A percentile compares a stretch with the other conserved stretches of the same genome.
Evolutionary conservation across 495 filamentous ascomycete species (phyloP).

Genomic region (Delitschia confertaspora): DNA sequence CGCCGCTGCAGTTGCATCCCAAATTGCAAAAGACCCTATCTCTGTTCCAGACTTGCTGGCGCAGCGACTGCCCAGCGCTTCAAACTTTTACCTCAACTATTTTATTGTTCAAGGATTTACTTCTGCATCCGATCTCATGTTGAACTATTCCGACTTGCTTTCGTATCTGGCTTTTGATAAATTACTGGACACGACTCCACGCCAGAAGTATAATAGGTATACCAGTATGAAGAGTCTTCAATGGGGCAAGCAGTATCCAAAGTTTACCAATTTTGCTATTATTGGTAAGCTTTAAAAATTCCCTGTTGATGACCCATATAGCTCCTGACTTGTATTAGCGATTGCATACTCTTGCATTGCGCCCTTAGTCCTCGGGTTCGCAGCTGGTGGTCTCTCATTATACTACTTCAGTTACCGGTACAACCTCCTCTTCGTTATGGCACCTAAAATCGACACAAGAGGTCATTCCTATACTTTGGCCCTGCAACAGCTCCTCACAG

Average conservation of each 20-base stretch:
- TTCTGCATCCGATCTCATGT: conserved; percentile 28
- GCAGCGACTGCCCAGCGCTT: conserved; percentile 30
- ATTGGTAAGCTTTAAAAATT: conserved; percentile 24
- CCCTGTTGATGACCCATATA: too few species aligned
- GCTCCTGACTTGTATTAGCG: too few species aligned
- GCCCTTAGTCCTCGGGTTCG: conserved; percentile 36
- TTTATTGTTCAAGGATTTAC: conserved; percentile 35
- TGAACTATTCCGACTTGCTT: conserved; percentile 32
- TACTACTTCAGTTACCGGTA: conserved; percentile 36
- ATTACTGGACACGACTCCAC: conserved; percentile 33
- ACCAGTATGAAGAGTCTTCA: conserved; percentile 28
- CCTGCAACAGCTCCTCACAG: conserved; percentile 34
- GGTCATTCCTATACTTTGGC: conserved; percentile 34
- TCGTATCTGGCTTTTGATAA: conserved; percentile 25
- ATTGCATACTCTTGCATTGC: conserved; percentile 37
- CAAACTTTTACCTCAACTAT: conserved; percentile 37
- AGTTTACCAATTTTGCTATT: conserved; percentile 35
- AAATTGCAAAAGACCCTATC: conserved; percentile 28
- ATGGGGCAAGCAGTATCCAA: conserved; percentile 34
- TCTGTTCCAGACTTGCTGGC: conserved; percentile 30
- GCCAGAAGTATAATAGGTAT: conserved; percentile 31
- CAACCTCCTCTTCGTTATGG: conserved; percentile 32
- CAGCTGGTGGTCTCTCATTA: conserved; percentile 28
- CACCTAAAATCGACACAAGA: conserved; percentile 34
- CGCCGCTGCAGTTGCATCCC: conserved; percentile 25